Evolutionary conservation across 768 basidiomycete genomes (phyloP), one percentile per base, ranked within the genome.

Genomic region (Lactifluus echinatus): DNA sequence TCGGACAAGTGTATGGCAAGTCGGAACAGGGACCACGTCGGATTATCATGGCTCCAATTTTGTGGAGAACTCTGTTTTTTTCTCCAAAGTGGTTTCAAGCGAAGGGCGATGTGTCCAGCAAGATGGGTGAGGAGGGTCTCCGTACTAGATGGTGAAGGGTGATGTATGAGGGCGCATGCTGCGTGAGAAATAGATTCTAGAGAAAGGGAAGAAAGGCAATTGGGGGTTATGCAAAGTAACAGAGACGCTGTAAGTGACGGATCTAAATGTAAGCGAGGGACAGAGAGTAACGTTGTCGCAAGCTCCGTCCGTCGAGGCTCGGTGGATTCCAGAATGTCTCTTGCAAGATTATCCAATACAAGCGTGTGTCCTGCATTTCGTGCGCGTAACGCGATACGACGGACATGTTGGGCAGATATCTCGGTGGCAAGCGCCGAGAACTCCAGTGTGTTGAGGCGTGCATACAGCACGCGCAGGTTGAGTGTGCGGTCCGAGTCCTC

Each of bases 1-100:
- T 61, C 52, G 1, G 79, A 66, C 42, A 83, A 71, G 51, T 71
- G 72, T 47, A 75, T 69, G n/a, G 78, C 60, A 42, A 79, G 65
- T 31, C 61, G 60, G 61, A 80, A 84, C 8, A 79, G 65, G 11
- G 70, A 62, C 48, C 69, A 71, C 24, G 77, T 69, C 24, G 73
- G 52, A 17, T 40, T 29, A 23, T 12, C 21, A 36, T 31, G 3
- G 8, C 23, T 6, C 12, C 11, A 8, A 31, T 23, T 49, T 10
- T 19, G 21, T 23, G 14, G 28, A 15, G 36, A 34, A 21, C 31
- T 21, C n/a, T 40, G 28, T 2, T 23, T n/a, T 29, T n/a, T 43
- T 29, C 34, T 45, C 43, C 34, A 42, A 36, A 29, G 8, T 2
- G 36, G 36, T 42, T 59, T 39, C 48, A 59, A 29, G 58, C 42